These are phyloP conservation scores for Capsicum pubescens DNA, from an alignment of 257 asterid species.

Conservation along the genomic window DNA sequence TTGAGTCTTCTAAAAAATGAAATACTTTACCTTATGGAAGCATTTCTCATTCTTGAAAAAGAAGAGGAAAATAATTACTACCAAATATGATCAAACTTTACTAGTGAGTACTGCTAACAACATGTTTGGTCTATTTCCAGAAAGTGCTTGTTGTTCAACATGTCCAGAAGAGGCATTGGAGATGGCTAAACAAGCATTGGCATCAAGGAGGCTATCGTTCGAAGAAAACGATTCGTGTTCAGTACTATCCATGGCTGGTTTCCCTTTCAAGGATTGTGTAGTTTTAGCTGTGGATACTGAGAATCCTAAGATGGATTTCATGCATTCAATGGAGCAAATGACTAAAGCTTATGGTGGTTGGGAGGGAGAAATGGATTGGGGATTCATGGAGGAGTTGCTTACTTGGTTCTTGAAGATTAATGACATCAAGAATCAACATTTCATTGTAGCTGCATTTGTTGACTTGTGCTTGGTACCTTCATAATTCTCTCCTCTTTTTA, in stretches of 20 bases:
- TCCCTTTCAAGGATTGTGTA: conserved; percentile 30
- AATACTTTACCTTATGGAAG: neutral
- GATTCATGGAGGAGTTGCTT: conserved; percentile 25
- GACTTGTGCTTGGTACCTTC: conserved; percentile 25
- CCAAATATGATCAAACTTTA: neutral
- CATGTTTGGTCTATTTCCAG: neutral
- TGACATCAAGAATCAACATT: conserved; percentile 20
- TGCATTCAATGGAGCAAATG: conserved; percentile 32
- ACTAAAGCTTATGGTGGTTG: neutral
- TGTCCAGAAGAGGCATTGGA: neutral
- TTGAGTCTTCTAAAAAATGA: conserved; percentile 8
- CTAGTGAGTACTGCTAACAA: neutral
- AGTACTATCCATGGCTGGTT: conserved; percentile 15
- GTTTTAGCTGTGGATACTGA: conserved; percentile 29
- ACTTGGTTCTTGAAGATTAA: conserved; percentile 35
- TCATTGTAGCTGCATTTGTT: conserved; percentile 29
- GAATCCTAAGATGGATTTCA: conserved; percentile 26
- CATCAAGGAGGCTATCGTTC: conserved; percentile 29
- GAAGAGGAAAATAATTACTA: neutral
- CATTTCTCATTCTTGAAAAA: neutral
- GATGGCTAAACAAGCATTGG: conserved; percentile 28
- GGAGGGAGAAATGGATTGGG: conserved; percentile 30
- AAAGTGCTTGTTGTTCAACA: neutral
- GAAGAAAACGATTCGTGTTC: conserved; percentile 33
- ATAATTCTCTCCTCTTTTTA: neutral